Base-by-base conservation (phyloP, 345 rosid species). In the Moringa oleifera region DNA sequence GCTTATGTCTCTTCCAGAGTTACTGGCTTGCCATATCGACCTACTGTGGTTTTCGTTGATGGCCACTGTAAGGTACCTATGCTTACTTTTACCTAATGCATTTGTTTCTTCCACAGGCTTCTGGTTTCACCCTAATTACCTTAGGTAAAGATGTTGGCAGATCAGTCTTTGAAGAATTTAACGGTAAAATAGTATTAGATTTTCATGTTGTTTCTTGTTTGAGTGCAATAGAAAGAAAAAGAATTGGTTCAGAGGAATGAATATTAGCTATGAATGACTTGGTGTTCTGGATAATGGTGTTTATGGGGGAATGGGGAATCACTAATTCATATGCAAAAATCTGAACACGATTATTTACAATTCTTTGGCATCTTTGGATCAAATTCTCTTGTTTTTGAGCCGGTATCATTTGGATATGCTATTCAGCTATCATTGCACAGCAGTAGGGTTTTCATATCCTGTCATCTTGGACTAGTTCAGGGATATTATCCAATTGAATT, bases 1-100 rank as follows among this genome's bases (percentile, higher is more conserved):
- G 88, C 97, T 0, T 93, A 93, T 58, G 88, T 85, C 57, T 80
- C 97, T 57, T 88, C 98, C 2, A 80, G 90, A 78, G 89, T 93
- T 55, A 86, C 96, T 2, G 91, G 85, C 61, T 78, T 93, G 80
- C 94, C 90, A 23, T 77, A 80, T 66, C 91, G 97, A 0, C 97
- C 98, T 5, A 90, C 75, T 70, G 62, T 93, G 80, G 81, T 87
- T 72, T 87, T 93, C 63, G 72, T 93, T 18, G 98, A 90, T 61
- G 98, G 96, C 63, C 98, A 93, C 65, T 87, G 89, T 69, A 71
- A 64, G 77, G 97, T 88, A 80, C 13, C 79, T 64, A 16, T 37
- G 58, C 74, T 57, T 58, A 57, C 52, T 25, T 21, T 62, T 50
- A 17, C 61, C 63, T 37, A 19, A 50, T 47, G 7, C 21, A 60